Evolutionary conservation across 192 early-diverging fungal genomes (phyloP).

Genomic region (Pecoramyces ruminantium): DNA sequence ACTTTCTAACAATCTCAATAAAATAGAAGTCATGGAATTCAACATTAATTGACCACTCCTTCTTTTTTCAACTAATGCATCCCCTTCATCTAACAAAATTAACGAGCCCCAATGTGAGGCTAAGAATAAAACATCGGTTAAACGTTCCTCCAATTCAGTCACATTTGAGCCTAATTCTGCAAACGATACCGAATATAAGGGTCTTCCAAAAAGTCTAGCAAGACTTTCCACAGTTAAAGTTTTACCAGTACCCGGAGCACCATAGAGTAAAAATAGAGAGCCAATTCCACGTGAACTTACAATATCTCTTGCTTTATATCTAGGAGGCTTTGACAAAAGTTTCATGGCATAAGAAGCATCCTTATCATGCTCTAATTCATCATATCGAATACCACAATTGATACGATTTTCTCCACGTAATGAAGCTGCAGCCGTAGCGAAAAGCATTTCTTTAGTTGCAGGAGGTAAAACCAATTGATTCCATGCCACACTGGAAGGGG

Average conservation of each 20-base stretch:
- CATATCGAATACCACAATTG: no score
- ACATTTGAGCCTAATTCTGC: slow-evolving; percentile 8
- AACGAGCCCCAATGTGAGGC: slow-evolving; percentile 3
- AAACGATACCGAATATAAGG: slow-evolving; percentile 4
- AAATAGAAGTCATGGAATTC: slow-evolving; percentile 19
- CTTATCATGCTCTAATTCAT: no score
- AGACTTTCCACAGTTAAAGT: slow-evolving; percentile 6
- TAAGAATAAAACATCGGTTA: slow-evolving; percentile 2
- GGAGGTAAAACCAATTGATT: no score
- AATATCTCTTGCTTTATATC: no score
- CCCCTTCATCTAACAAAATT: slow-evolving; percentile 8
- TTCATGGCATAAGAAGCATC: no score
- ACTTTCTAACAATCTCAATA: slow-evolving; percentile 39
- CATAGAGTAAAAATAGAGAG: slow-evolving; percentile 5
- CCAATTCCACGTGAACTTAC: background rate
- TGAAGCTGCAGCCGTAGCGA: no score
- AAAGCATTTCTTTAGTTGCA: no score
- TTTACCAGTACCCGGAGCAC: slow-evolving; percentile 5
- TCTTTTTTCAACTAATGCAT: slow-evolving; percentile 5
- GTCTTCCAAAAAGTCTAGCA: slow-evolving; percentile 4
- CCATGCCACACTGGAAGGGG: no score
- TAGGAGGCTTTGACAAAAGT: no score
- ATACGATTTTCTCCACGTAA: no score
- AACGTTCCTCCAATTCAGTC: background rate
- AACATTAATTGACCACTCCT: slow-evolving; percentile 2